Base-by-base conservation (phyloP, 2,329 filamentous ascomycete genomes). In the Fusarium liriodendri region DNA sequence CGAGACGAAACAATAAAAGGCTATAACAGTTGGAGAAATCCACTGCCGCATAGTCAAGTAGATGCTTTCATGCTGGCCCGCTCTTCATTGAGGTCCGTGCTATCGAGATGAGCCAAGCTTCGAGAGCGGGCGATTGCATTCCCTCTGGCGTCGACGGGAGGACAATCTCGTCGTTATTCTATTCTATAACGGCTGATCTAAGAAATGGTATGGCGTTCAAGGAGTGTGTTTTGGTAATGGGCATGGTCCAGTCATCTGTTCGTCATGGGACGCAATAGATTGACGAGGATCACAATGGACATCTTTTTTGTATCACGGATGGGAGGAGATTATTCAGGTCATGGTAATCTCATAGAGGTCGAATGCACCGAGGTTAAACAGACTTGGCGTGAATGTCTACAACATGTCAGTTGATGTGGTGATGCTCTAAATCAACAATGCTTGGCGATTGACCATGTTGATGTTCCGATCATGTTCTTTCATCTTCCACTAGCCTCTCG, bases 401-500 rank as follows among this genome's bases (percentile, higher is more conserved):
- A 32, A 32, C 29, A 32, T n/a, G 47, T 29, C 25, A 29, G 20
- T 33, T 58, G 33, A 58, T 59, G 33, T 42, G 18, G 35, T 27
- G 37, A 38, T 40, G 20, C 16, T 64, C 52, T 54, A 29, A 62
- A 52, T 22, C 8, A 35, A 35, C 32, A 35, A 33, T 29, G 27
- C 47, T 52, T 35, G 52, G 52, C 52, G 25, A 55, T 55, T 37
- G 22, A 47, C 59, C 61, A 38, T 45, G 20, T 20, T 16, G 20
- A 29, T 42, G n/a, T 47, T 9, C 37, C 52, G 62, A 64, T 45
- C 45, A 37, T 37, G 45, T 11, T 74, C 71, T 66, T 11, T 25
- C 11, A 37, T 45, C 25, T 72, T 73, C 68, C 37, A 47, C 64
- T 74, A 74, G 67, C 60, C 59, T 72, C 62, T 61, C 38, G 47